phyloP scores from a whole-genome alignment of 2,329 filamentous ascomycete genomes.

The Talaromyces sp. region DNA sequence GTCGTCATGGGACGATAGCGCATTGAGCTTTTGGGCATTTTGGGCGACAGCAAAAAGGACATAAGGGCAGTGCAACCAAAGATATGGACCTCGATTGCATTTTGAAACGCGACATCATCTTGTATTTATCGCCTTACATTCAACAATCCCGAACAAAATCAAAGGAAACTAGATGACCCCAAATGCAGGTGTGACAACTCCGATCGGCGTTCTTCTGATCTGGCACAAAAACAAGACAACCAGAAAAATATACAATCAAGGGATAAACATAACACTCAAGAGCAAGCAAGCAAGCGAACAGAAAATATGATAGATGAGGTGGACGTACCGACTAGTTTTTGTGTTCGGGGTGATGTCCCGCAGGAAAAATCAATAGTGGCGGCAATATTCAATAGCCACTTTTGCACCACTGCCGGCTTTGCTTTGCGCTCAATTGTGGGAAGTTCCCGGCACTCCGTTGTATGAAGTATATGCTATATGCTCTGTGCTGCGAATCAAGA shows the following conservation, averaged over 20 bases:
- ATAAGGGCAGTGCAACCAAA: not conserved
- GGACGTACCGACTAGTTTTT: not conserved
- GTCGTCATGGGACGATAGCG: constrained; percentile 17
- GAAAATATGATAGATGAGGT: not conserved
- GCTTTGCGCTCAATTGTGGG: not conserved
- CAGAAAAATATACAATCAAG: constrained; percentile 13
- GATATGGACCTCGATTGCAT: not conserved
- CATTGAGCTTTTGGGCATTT: constrained; percentile 5
- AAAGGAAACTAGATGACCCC: not conserved
- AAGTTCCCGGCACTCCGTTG: not conserved
- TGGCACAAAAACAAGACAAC: constrained; percentile 8
- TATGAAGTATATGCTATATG: not conserved
- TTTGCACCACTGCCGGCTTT: not conserved
- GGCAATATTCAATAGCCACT: constrained; percentile 10
- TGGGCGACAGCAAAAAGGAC: not conserved
- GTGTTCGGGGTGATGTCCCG: constrained; percentile 2
- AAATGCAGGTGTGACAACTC: constrained; percentile 10
- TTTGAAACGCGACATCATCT: not conserved
- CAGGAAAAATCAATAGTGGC: constrained; percentile 15
- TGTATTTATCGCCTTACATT: constrained; percentile 6
- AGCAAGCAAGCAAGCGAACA: not conserved
- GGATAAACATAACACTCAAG: not conserved
- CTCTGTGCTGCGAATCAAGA: not conserved
- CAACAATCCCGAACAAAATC: not conserved
- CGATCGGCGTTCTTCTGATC: constrained; percentile 12